Base-by-base conservation (phyloP, 257 asterid species). In the Lantana camara region DNA sequence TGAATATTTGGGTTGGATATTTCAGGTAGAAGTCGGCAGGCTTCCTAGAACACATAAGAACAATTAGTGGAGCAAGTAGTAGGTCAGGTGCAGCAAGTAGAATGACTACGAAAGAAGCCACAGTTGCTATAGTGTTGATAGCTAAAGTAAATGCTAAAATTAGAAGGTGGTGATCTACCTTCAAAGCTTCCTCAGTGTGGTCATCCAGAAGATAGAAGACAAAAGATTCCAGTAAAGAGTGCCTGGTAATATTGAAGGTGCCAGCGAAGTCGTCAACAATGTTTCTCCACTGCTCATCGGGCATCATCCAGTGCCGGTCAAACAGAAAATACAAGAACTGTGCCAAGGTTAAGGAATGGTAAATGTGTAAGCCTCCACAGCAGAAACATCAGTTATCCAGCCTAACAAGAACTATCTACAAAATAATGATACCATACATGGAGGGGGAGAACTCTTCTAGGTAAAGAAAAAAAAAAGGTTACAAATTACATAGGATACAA, bases 401-500 rank as follows among this genome's bases (percentile, higher is more conserved):
- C n/a, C 21, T 27, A 5, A 27, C 4, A 27, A 27, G 4, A 27
- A 27, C 2, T 2, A 27, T 27, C 32, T 27, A 27, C 5, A n/a
- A n/a, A n/a, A 27, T 27, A 27, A 27, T 27, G 32, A 27, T 27
- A n/a, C n/a, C n/a, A n/a, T 27, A 35, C 8, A 35, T 3, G 8
- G 40, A 2, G 32, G 4, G 8, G 4, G 8, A 4, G 7, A 35
- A 35, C 7, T 35, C 8, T 5, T 3, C 11, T 4, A 10, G 8
- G 7, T 35, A 35, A 35, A 35, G 7, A 35, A 23, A 48, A 19
- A 47, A 40, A 52, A 60, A 7, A 72, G 95, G 97, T 90, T 50
- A 44, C n/a, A n/a, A n/a, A n/a, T n/a, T n/a, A n/a, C n/a, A n/a
- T 12, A 72, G 97, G 99, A 93, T 93, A 93, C 99, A 67, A 90